Conservation (phyloP, 208 protist species). For the Leishmania tropica region DNA sequence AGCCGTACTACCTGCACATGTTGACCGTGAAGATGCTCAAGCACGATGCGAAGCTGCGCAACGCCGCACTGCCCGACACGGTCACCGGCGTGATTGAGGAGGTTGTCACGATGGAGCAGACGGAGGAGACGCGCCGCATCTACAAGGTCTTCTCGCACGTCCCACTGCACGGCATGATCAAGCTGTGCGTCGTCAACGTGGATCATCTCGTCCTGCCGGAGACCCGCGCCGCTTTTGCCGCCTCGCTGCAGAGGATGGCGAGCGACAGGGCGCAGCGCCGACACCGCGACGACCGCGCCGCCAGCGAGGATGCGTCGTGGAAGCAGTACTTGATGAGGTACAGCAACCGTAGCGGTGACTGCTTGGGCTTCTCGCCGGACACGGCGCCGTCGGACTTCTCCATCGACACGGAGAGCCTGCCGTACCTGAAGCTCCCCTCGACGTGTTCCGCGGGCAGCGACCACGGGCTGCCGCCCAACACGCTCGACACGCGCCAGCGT, state of each 20-base stretch:
- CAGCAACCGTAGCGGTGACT: conserved; percentile 19
- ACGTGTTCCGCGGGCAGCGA: conserved; percentile 40
- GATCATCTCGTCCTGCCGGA: conserved; percentile 55
- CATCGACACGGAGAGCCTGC: conserved; percentile 53
- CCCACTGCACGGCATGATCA: conserved; percentile 76
- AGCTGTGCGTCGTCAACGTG: conserved; percentile 79
- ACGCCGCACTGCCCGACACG: conserved; percentile 39
- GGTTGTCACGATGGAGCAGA: conserved; percentile 70
- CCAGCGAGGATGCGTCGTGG: conserved; percentile 64
- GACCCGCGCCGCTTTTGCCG: conserved; percentile 54
- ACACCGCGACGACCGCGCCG: conserved; percentile 27
- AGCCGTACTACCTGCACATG: conserved; percentile 85
- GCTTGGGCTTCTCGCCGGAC: conserved; percentile 25
- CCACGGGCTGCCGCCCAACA: conserved; percentile 62
- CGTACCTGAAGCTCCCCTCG: conserved; percentile 60
- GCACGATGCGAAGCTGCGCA: conserved; percentile 69
- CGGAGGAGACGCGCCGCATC: conserved; percentile 60
- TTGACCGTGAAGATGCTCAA: conserved; percentile 78
- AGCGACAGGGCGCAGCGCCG: conserved; percentile 36
- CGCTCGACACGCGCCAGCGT: conserved; percentile 73
- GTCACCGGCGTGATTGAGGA: conserved; percentile 63
- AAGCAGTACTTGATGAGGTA: conserved; percentile 68
- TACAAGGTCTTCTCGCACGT: conserved; percentile 87
- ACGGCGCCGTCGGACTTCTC: conserved; percentile 52
- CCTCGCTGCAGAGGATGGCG: conserved; percentile 42